Evolutionary conservation across 2,329 filamentous ascomycete genomes (phyloP).

Genomic region (Pezicula neosporulosa): DNA sequence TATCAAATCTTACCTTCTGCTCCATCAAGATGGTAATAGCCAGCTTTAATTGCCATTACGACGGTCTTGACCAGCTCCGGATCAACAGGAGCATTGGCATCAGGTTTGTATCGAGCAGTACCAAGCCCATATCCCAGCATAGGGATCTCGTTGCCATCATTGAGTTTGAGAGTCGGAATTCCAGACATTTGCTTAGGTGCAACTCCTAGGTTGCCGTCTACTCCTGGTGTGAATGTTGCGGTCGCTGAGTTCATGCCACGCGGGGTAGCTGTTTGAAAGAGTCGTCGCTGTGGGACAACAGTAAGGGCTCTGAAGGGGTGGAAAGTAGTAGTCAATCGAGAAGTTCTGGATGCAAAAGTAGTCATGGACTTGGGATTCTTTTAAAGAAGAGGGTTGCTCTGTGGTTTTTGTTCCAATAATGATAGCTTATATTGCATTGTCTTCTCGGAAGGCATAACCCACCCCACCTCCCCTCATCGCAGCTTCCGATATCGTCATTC

Average conservation of each 20-base stretch:
- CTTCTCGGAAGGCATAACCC: too few species aligned
- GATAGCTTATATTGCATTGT: too few species aligned
- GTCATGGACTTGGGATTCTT: slow-evolving; percentile 5
- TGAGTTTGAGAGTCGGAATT: slow-evolving; percentile 64
- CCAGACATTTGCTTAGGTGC: slow-evolving; percentile 64
- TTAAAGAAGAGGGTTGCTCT: too few species aligned
- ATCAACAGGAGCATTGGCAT: slow-evolving; percentile 41
- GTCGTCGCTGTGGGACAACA: neutral
- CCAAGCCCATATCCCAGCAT: slow-evolving; percentile 71
- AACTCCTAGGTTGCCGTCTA: slow-evolving; percentile 53
- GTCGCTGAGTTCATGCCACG: slow-evolving; percentile 40
- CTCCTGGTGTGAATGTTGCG: slow-evolving; percentile 25
- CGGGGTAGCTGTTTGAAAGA: slow-evolving; percentile 8
- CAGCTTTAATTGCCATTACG: slow-evolving; percentile 63
- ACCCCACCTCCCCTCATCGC: too few species aligned
- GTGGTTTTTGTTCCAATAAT: too few species aligned
- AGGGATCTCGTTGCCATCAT: slow-evolving; percentile 71
- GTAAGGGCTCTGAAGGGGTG: neutral
- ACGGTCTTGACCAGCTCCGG: slow-evolving; percentile 46
- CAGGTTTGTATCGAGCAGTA: slow-evolving; percentile 59
- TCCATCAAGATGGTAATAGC: slow-evolving; percentile 71
- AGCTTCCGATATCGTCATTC: too few species aligned
- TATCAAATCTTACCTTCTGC: slow-evolving; percentile 58
- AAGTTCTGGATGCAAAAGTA: slow-evolving; percentile 2
- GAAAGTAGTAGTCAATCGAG: neutral